Percentiles rank a stretch among this genome's conserved stretches.
Conservation (phyloP, 495 filamentous ascomycete species). For the Daldinia decipiens region DNA sequence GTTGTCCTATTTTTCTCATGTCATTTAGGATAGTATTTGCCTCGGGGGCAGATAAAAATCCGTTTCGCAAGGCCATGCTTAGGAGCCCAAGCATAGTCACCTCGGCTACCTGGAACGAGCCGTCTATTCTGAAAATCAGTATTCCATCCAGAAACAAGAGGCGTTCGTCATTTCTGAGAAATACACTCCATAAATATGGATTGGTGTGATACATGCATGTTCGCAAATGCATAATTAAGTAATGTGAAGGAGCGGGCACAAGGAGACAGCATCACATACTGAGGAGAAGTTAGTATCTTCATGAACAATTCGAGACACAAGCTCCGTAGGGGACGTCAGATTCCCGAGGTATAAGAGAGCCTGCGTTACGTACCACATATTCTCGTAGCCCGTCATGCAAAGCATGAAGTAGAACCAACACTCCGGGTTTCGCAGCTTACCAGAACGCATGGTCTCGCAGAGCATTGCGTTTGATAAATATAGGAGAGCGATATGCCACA, state of each 20-base stretch:
- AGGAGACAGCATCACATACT: constrained; percentile 29
- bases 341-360: not conserved
- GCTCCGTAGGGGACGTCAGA: not conserved
- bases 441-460: constrained; percentile 35
- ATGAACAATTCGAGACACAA: not conserved
- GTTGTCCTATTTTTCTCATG: constrained; percentile 25
- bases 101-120: constrained; percentile 32
- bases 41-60: constrained; percentile 25
- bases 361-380: constrained; percentile 39
- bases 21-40: constrained; percentile 30
- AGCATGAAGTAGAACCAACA: constrained; percentile 46
- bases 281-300: constrained; percentile 16
- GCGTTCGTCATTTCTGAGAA: not conserved
- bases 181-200: not conserved
- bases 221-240: not conserved
- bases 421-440: constrained; percentile 29
- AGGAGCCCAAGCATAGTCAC: constrained; percentile 38
- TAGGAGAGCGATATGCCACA: constrained; percentile 43
- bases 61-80: constrained; percentile 42
- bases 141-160: not conserved
- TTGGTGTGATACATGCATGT: not conserved
- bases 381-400: constrained; percentile 41
- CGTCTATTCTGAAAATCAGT: constrained; percentile 27
- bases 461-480: constrained; percentile 47
- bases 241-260: not conserved